Evolutionary conservation across 345 rosid species (phyloP).

Genomic region (Chamaenerion angustifolium): DNA sequence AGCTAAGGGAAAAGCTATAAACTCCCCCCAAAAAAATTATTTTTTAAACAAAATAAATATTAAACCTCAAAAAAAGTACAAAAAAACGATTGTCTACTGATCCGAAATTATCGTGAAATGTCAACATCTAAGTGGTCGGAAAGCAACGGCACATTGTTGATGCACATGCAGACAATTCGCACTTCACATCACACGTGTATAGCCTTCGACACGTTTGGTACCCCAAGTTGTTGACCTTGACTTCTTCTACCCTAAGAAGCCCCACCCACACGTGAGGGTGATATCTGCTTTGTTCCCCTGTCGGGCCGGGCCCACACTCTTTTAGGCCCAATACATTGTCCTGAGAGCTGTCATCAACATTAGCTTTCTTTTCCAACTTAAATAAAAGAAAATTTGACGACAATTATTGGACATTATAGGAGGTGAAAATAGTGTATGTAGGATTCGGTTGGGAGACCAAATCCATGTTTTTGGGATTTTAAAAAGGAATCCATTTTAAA

Average conservation of each 20-base stretch:
- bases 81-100: slow-evolving; percentile 8
- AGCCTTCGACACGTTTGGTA: slow-evolving; percentile 19
- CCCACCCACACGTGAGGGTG: slow-evolving; percentile 38
- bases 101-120: slow-evolving; percentile 25
- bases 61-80: not conserved
- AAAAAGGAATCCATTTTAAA: not conserved
- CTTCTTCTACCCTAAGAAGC: not conserved
- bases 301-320: slow-evolving; percentile 12
- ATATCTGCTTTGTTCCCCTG: slow-evolving; percentile 10
- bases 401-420: not conserved
- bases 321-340: not conserved
- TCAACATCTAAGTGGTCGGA: slow-evolving; percentile 4
- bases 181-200: slow-evolving; percentile 18
- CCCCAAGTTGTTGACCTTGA: slow-evolving; percentile 12
- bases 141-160: slow-evolving; percentile 7
- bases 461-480: not conserved
- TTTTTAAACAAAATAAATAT: no score
- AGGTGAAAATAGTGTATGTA: no score
- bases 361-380: not conserved
- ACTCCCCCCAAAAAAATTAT: no score
- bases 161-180: slow-evolving; percentile 1
- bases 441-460: no score
- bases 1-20: no score
- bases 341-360: not conserved
- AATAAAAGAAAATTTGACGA: not conserved